Percentiles rank a stretch among this genome's conserved stretches.
phyloP scores from a whole-genome alignment of 2,329 filamentous ascomycete species.

The Colletotrichum tofieldiae region DNA sequence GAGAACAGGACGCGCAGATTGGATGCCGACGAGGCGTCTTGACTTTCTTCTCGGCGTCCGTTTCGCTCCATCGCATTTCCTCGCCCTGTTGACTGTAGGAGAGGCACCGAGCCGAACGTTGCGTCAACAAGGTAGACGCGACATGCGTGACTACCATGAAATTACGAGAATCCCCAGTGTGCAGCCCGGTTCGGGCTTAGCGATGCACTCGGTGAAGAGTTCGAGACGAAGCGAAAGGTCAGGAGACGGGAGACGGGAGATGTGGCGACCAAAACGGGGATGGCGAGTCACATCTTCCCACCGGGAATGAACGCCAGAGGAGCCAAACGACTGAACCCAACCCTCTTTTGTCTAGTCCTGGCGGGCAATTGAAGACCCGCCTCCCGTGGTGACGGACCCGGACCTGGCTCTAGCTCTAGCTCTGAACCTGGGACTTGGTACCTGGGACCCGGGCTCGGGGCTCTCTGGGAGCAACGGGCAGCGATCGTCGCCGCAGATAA shows the following conservation, averaged over 20 bases:
- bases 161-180: not conserved
- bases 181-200: constrained; percentile 1
- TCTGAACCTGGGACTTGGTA: constrained; percentile 34
- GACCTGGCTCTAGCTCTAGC: constrained; percentile 21
- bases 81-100: not conserved
- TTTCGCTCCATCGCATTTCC: not conserved
- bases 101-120: not conserved
- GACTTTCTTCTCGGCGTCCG: not conserved
- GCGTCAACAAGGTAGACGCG: not conserved
- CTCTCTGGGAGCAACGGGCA: constrained; percentile 31
- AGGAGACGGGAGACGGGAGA: not conserved
- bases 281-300: constrained; percentile 34
- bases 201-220: constrained; percentile 13
- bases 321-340: constrained; percentile 28
- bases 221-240: constrained; percentile 1
- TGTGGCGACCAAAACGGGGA: constrained; percentile 13
- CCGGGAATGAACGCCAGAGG: constrained; percentile 11
- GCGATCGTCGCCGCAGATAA: constrained; percentile 38
- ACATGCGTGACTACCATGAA: not conserved
- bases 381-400: constrained; percentile 28
- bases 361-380: constrained; percentile 39
- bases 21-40: constrained; percentile 7
- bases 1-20: constrained; percentile 1
- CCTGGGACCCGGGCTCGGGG: constrained; percentile 38
- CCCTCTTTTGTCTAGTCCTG: constrained; percentile 33